These are phyloP conservation scores for Exidia glandulosa DNA, from an alignment of 768 basidiomycete genomes.

Conservation along the genomic window DNA sequence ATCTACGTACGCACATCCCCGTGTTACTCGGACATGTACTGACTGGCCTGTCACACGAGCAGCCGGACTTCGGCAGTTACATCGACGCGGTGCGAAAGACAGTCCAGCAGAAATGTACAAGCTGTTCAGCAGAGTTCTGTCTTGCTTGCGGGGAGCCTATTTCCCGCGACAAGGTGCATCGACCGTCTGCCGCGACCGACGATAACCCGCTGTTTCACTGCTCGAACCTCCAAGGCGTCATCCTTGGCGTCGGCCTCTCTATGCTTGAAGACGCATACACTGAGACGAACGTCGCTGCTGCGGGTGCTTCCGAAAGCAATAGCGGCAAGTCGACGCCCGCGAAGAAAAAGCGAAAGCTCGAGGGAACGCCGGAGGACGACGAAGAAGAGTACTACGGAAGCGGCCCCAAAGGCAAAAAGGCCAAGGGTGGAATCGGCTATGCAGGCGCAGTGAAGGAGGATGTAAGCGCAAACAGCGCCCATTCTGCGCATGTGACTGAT, in stretches of 20 bases:
- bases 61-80: constrained; percentile 69
- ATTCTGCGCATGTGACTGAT: neutral
- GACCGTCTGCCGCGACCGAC: constrained; percentile 23
- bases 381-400: constrained; percentile 42
- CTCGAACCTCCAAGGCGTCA: constrained; percentile 76
- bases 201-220: constrained; percentile 76
- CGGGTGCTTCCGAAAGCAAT: constrained; percentile 5
- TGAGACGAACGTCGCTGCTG: constrained; percentile 10
- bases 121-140: constrained; percentile 43
- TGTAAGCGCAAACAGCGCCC: constrained; percentile 38
- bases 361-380: constrained; percentile 26
- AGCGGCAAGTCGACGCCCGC: constrained; percentile 10
- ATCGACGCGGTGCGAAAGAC: constrained; percentile 47
- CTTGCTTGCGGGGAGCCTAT: constrained; percentile 66
- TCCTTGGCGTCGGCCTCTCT: constrained; percentile 81
- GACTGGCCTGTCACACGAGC: constrained; percentile 19
- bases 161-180: constrained; percentile 33
- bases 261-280: constrained; percentile 71
- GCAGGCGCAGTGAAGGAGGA: constrained; percentile 77
- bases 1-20: constrained; percentile 51
- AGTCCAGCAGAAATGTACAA: constrained; percentile 50
- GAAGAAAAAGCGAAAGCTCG: constrained; percentile 31
- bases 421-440: constrained; percentile 77
- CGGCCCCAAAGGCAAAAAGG: constrained; percentile 44
- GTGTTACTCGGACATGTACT: constrained; percentile 42